phyloP scores from a whole-genome alignment of 208 protist species.

The Trypanosomatidae sp. region DNA sequence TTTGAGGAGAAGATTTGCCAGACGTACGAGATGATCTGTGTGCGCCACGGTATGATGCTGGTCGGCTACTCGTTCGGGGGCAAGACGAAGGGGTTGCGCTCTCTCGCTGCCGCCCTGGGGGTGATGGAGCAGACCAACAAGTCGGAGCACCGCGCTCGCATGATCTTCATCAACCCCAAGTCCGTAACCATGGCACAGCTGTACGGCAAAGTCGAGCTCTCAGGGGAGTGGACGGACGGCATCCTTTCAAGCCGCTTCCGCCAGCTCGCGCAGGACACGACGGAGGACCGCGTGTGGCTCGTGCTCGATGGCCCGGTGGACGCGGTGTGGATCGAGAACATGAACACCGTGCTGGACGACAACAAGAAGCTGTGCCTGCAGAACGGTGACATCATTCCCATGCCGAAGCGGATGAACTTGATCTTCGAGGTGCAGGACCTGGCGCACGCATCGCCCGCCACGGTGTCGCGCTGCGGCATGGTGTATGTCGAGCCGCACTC shows the following conservation, averaged over 20 bases:
- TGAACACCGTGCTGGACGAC: constrained; percentile 99
- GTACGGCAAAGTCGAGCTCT: constrained; percentile 95
- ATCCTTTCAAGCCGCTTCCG: constrained; percentile 95
- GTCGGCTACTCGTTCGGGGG: constrained; percentile 94
- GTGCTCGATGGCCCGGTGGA: constrained; percentile 98
- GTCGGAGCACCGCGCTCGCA: constrained; percentile 81
- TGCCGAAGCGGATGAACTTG: constrained; percentile 96
- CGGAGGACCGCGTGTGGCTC: constrained; percentile 93
- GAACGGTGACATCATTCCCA: constrained; percentile 97
- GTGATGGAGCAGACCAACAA: constrained; percentile 67
- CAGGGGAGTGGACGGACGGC: constrained; percentile 97
- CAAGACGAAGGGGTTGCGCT: constrained; percentile 91
- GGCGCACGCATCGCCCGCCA: constrained; percentile 96
- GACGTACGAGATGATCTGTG: constrained; percentile 97
- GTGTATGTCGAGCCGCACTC: constrained; percentile 96
- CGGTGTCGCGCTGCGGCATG: constrained; percentile 98
- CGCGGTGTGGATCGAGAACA: constrained; percentile 99
- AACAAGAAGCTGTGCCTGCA: constrained; percentile 98
- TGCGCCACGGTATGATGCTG: constrained; percentile 98
- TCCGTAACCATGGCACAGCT: constrained; percentile 95
- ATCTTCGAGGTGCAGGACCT: constrained; percentile 98
- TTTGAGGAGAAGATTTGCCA: constrained; percentile 92
- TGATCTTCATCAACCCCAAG: constrained; percentile 95
- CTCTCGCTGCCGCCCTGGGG: constrained; percentile 83
- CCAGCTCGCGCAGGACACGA: constrained; percentile 78